Conservation (phyloP, 164 flowering plant species). For the Kingdonia uniflora region DNA sequence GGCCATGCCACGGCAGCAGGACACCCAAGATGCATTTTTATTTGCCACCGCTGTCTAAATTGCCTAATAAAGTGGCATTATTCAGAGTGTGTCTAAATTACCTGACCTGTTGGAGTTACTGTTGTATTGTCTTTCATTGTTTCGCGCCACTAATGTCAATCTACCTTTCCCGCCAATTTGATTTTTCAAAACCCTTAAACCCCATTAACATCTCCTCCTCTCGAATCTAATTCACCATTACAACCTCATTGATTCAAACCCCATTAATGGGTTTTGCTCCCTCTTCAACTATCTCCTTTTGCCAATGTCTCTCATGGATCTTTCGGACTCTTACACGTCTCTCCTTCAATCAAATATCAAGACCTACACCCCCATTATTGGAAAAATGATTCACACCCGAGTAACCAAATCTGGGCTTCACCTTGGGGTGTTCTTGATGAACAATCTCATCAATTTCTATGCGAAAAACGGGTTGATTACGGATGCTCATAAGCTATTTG, state of each 20-base stretch:
- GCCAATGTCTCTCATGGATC: slow-evolving; percentile 9
- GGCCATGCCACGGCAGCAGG: too few relatives aligned
- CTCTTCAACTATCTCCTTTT: slow-evolving; percentile 1
- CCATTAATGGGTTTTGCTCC: slow-evolving; percentile 2
- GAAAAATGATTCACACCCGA: slow-evolving; percentile 44
- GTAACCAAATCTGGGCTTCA: slow-evolving; percentile 52
- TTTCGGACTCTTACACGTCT: slow-evolving; percentile 26
- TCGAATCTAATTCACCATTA: not conserved
- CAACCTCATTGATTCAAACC: not conserved
- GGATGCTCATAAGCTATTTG: slow-evolving; percentile 18
- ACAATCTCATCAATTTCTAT: slow-evolving; percentile 57
- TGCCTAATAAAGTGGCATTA: too few relatives aligned
- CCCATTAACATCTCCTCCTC: not conserved
- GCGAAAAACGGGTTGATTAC: slow-evolving; percentile 34
- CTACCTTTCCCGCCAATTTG: not conserved
- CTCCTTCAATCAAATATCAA: slow-evolving; percentile 44
- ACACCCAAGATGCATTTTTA: too few relatives aligned
- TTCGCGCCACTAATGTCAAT: too few relatives aligned
- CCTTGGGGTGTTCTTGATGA: slow-evolving; percentile 44
- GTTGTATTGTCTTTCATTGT: too few relatives aligned
- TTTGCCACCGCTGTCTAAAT: too few relatives aligned
- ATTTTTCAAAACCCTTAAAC: not conserved
- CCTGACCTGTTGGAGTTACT: too few relatives aligned
- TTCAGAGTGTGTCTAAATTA: too few relatives aligned
- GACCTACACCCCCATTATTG: slow-evolving; percentile 22